Evolutionary conservation across 2,329 filamentous ascomycete species (phyloP).

Genomic region (Cladosporium sp.): DNA sequence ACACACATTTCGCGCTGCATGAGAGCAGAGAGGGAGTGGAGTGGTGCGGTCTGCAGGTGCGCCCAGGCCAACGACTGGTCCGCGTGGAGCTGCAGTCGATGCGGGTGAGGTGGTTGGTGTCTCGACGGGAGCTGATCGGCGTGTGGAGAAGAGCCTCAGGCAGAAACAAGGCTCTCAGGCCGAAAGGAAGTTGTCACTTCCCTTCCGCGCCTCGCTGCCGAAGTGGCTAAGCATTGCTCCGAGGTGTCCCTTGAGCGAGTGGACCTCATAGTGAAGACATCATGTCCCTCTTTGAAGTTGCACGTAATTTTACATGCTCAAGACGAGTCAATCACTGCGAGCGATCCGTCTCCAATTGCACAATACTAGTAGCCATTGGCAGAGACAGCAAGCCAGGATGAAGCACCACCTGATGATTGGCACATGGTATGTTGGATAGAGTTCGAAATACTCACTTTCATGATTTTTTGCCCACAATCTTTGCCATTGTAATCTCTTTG

Average conservation of each 20-base stretch:
- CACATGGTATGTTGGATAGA: conserved; percentile 54
- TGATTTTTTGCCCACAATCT: not conserved
- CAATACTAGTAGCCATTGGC: not conserved
- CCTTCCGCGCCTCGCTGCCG: conserved; percentile 6
- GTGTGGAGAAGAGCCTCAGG: not conserved
- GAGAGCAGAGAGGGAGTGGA: not conserved
- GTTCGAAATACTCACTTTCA: not conserved
- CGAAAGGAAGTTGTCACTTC: not conserved
- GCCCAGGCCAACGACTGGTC: conserved; percentile 3
- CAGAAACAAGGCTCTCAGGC: not conserved
- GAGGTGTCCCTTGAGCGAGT: not conserved
- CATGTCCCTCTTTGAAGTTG: not conserved
- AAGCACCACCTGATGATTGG: conserved; percentile 88
- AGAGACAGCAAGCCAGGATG: conserved; percentile 45
- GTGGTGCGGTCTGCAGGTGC: not conserved
- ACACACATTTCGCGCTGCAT: not conserved
- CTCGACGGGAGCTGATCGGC: not conserved
- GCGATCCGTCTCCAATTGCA: not conserved
- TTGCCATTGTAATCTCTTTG: not conserved
- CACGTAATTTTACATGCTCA: no score
- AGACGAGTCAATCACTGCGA: not conserved
- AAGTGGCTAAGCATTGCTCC: conserved; percentile 1
- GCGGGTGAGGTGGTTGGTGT: conserved; percentile 8
- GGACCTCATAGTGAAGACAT: not conserved
- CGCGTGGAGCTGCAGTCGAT: not conserved